Evolutionary conservation across 306 rosid genomes (phyloP).

Genomic region (Cotoneaster glaucophyllus): DNA sequence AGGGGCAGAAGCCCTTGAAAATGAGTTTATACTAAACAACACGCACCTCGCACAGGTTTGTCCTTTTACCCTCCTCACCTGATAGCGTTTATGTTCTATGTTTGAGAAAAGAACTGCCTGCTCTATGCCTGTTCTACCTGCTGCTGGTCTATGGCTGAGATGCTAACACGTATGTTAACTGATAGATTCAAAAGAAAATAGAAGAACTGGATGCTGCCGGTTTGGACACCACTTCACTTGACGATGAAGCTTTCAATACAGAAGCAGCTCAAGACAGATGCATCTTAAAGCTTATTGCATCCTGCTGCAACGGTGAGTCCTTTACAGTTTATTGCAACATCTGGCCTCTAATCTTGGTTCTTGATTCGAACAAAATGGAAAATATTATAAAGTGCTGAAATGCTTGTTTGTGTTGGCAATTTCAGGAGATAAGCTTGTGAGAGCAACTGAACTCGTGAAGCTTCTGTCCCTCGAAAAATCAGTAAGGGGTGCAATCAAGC

Average conservation of each 20-base stretch:
- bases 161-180: neutral
- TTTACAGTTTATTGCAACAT: neutral
- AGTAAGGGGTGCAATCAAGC: constrained; percentile 88
- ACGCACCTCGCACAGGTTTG: constrained; percentile 74
- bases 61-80: constrained; percentile 13
- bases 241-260: constrained; percentile 70
- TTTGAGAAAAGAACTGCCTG: neutral
- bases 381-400: neutral
- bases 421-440: constrained; percentile 87
- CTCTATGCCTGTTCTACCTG: neutral
- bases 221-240: constrained; percentile 55
- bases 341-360: constrained; percentile 8
- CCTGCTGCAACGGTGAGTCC: constrained; percentile 83
- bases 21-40: constrained; percentile 69
- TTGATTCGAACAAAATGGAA: constrained; percentile 8
- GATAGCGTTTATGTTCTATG: neutral
- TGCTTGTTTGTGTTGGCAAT: constrained; percentile 12
- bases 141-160: constrained; percentile 10
- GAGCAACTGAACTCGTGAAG: constrained; percentile 88
- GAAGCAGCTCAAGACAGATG: constrained; percentile 97
- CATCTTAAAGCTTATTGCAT: constrained; percentile 82
- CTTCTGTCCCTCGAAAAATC: constrained; percentile 82
- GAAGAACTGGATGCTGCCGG: constrained; percentile 64
- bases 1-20: constrained; percentile 83
- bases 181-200: constrained; percentile 68